Conservation (phyloP, 257 asterid species). For the Thymus quinquecostatus region DNA sequence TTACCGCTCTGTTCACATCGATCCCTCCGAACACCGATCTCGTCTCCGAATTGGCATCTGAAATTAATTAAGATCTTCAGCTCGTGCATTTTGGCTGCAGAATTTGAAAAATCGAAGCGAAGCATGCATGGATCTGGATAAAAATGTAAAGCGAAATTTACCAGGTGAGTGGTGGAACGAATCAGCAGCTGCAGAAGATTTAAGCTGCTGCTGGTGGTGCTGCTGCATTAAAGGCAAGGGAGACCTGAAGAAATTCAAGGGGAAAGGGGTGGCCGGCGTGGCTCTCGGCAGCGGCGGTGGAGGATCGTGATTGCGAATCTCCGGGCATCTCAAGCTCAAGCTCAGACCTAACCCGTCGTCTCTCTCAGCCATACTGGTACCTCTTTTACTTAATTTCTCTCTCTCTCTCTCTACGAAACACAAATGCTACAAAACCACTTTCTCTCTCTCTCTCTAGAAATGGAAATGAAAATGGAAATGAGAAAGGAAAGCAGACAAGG, state of each 20-base stretch:
- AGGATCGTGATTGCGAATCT: slow-evolving; percentile 15
- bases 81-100: too few species aligned
- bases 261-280: slow-evolving; percentile 41
- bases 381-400: too few species aligned
- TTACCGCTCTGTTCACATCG: slow-evolving; percentile 70
- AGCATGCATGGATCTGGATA: slow-evolving; percentile 35
- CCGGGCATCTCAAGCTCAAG: slow-evolving; percentile 60
- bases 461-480: neutral
- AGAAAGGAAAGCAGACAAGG: slow-evolving; percentile 3
- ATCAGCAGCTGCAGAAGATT: slow-evolving; percentile 34
- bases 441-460: slow-evolving; percentile 6
- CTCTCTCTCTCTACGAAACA: neutral
- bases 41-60: slow-evolving; percentile 58
- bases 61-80: neutral
- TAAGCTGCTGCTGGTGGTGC: slow-evolving; percentile 17
- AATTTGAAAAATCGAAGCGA: neutral
- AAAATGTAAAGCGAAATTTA: slow-evolving; percentile 16
- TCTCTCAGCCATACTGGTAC: slow-evolving; percentile 50
- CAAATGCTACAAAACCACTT: neutral
- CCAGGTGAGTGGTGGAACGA: slow-evolving; percentile 55
- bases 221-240: slow-evolving; percentile 50
- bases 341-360: slow-evolving; percentile 70
- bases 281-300: slow-evolving; percentile 32
- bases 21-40: slow-evolving; percentile 54
- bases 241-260: slow-evolving; percentile 53